Conservation (phyloP, 2,329 filamentous ascomycete genomes). For the Xylariales sp. region DNA sequence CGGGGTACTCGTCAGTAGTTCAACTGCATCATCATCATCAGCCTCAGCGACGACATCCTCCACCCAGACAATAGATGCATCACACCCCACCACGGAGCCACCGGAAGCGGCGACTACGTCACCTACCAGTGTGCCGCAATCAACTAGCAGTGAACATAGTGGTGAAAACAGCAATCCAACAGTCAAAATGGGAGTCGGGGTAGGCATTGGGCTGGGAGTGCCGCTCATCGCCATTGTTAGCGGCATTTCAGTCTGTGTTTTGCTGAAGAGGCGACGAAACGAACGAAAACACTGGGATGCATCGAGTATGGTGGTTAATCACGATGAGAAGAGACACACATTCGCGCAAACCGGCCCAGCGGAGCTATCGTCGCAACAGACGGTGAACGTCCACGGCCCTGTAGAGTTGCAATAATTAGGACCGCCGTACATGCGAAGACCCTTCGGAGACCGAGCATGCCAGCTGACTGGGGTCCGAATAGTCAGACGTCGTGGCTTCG, state of each 20-base stretch:
- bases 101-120: neutral
- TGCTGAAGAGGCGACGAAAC: neutral
- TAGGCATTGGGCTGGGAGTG: neutral
- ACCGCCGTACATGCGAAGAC: too few species aligned
- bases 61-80: neutral
- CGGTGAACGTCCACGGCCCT: too few species aligned
- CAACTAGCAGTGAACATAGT: too few species aligned
- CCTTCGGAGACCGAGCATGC: too few species aligned
- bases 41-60: neutral
- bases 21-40: neutral
- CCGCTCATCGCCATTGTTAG: neutral
- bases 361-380: too few species aligned
- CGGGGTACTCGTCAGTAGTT: neutral
- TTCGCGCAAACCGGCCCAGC: too few species aligned
- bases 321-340: too few species aligned
- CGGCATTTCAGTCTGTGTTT: neutral
- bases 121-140: neutral
- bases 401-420: too few species aligned
- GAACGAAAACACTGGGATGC: too few species aligned
- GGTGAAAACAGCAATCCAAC: neutral
- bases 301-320: too few species aligned
- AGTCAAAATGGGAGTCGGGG: neutral
- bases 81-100: neutral
- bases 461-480: too few species aligned
- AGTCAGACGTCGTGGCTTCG: too few species aligned